Evolutionary conservation across 192 early-diverging fungal species (phyloP), one percentile per base, ranked within the genome.

Genomic region (Coemansia furcata): DNA sequence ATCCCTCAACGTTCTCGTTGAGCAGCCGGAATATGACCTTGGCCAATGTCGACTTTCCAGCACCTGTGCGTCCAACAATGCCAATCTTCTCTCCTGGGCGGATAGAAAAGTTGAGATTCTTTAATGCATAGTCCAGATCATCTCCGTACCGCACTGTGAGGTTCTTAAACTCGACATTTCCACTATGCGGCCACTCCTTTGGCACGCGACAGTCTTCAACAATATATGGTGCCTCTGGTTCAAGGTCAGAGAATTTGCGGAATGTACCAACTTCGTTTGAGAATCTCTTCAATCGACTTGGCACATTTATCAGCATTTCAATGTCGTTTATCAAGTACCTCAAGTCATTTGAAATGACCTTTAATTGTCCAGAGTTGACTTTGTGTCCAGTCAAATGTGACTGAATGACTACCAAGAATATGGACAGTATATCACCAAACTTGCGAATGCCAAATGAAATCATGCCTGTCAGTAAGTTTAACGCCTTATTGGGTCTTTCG

Each of bases 391-490:
- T 44, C 42, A 44, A 15, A 14, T 68, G 71, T 0, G 65, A 64
- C 49, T 79, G 77, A 29, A 63, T 21, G 57, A 73, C 42, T 12
- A 71, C 49, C 14, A 54, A 33, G 1, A 17, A 32, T 2, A 50
- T 47, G 7, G 67, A 39, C 2, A 63, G 1, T 4, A 66, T 11
- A 80, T 71, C 29, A 76, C 82, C 44, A 80, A 29, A 30, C 60
- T 72, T 30, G 87, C 42, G 43, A 87, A 92, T 19, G 66, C 35
- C 0, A 74, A 67, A n/a, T 74, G 6, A 71, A 42, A 87, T 42
- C 1, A 82, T 60, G 14, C 87, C 86, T 12, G 87, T 60, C 3
- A 91, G 85, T 49, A 87, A 73, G 0, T 80, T 82, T 4, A 92
- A 70, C 83, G 87, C 23, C 84, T 68, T 5, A 54, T 84, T 52